A percentile compares a stretch with the other conserved stretches of the same genome.
Conservation (phyloP, 2,329 filamentous ascomycete species). For the Pezizomycotina sp. region DNA sequence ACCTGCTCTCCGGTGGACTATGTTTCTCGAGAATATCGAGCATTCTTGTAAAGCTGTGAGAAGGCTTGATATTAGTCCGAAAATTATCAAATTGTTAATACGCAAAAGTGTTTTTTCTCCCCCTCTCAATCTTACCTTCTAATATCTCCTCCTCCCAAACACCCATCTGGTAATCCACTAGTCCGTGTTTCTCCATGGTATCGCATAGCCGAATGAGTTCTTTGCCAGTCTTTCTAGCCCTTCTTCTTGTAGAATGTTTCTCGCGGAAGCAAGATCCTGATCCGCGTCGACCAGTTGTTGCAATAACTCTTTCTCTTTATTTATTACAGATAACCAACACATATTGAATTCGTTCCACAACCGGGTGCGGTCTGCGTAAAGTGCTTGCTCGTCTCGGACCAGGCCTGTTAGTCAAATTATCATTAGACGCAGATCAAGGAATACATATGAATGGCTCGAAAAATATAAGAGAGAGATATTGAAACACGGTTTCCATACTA, state of each 20-base stretch:
- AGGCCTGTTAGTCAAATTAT: slow-evolving; percentile 42
- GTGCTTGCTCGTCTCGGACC: slow-evolving; percentile 60
- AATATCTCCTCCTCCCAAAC: slow-evolving; percentile 91
- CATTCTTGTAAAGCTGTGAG: neutral
- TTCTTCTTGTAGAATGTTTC: slow-evolving; percentile 50
- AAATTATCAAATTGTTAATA: neutral
- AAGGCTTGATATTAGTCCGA: neutral
- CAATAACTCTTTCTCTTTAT: slow-evolving; percentile 64
- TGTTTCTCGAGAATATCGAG: neutral
- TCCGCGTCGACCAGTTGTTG: slow-evolving; percentile 43
- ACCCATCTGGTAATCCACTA: slow-evolving; percentile 94
- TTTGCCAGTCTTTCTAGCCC: slow-evolving; percentile 63
- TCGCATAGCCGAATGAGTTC: slow-evolving; percentile 73
- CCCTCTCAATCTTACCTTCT: slow-evolving; percentile 46
- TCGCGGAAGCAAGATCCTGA: slow-evolving; percentile 39
- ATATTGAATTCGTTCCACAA: slow-evolving; percentile 92
- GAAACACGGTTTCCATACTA: too few relatives aligned
- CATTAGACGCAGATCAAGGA: slow-evolving; percentile 4
- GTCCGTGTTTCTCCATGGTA: slow-evolving; percentile 70
- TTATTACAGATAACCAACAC: slow-evolving; percentile 70
- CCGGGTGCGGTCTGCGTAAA: slow-evolving; percentile 60
- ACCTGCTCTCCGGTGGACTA: slow-evolving; percentile 5
- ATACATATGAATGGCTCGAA: slow-evolving; percentile 1
- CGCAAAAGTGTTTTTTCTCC: too few relatives aligned
- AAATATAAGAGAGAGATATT: neutral